Evolutionary conservation across 352 stramenopile species (phyloP), one percentile per base, ranked within the genome.

Genomic region (Phytophthora hibernalis): DNA sequence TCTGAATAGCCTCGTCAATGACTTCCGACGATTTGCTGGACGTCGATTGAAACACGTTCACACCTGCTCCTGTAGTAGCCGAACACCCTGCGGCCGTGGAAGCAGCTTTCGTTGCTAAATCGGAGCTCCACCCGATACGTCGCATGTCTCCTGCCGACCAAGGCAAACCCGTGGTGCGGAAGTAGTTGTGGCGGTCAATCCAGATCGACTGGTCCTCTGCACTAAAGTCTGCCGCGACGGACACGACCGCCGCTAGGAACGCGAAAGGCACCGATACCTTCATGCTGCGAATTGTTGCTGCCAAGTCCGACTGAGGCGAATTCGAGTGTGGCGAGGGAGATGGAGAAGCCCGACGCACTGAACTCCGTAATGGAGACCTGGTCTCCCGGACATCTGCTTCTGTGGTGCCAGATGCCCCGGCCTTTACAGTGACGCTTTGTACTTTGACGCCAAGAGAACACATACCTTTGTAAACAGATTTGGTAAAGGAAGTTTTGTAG

Each of bases 131-230:
- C 28, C 79, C 78, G n/a, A 93, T 73, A 18, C 77, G 74, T 20
- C 82, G 77, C 82, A 93, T 93, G 54, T 91, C 79, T 13, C 65
- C 71, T 3, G 84, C 84, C 7, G 82, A 76, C 65, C 77, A 93
- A 1, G 84, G 84, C 53, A 91, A 43, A 9, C 74, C 84, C n/a
- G 82, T 84, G 53, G 87, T 87, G 18, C 84, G 84, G 72, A 93
- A 93, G 70, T 85, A 93, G 72, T 91, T 89, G 73, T 89, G 77
- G 13, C 82, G 82, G 70, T 92, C 83, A 57, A 92, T 76, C 81
- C 81, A 90, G 31, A 90, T 74, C 11, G 80, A 79, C 55, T 91
- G 73, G 37, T 89, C 79, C 13, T 74, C 70, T 12, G 47, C 35
- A 40, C 37, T 65, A 26, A 79, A 79, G 61, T n/a, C 55, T 71